phyloP scores from a whole-genome alignment of 1,139 yeast genomes.

The Schwanniomyces etchellsii region DNA sequence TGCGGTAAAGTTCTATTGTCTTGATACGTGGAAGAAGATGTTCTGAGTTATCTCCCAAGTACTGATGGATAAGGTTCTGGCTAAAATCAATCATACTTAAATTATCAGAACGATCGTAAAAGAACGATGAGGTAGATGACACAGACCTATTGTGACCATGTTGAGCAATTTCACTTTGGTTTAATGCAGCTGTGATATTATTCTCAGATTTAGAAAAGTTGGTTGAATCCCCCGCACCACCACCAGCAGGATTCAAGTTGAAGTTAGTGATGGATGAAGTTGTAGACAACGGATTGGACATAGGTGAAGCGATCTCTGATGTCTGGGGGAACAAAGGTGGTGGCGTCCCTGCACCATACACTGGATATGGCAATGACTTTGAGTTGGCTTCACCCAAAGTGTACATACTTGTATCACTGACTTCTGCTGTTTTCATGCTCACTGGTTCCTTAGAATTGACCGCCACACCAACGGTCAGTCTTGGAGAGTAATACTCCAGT shows the following conservation, averaged over 20 bases:
- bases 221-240: slow-evolving; percentile 4
- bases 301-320: slow-evolving; percentile 17
- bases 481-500: neutral
- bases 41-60: slow-evolving; percentile 48
- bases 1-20: slow-evolving; percentile 81
- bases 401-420: too few relatives aligned
- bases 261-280: slow-evolving; percentile 37
- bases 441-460: neutral
- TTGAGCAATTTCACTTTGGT: neutral
- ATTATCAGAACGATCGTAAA: slow-evolving; percentile 31
- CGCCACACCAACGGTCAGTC: neutral
- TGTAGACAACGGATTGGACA: slow-evolving; percentile 28
- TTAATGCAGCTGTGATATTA: slow-evolving; percentile 17
- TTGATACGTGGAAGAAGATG: slow-evolving; percentile 71
- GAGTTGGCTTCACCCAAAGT: too few relatives aligned
- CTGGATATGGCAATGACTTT: slow-evolving; percentile 7
- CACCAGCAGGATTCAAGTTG: slow-evolving; percentile 9
- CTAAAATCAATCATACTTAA: slow-evolving; percentile 34
- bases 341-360: slow-evolving; percentile 15
- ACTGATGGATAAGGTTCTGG: slow-evolving; percentile 41
- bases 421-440: neutral
- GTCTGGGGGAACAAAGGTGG: slow-evolving; percentile 13
- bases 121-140: slow-evolving; percentile 35
- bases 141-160: slow-evolving; percentile 30
- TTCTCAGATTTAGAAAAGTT: slow-evolving; percentile 25